Evolutionary conservation across 768 basidiomycete species (phyloP).

Genomic region (Sarcomyxa edulis): DNA sequence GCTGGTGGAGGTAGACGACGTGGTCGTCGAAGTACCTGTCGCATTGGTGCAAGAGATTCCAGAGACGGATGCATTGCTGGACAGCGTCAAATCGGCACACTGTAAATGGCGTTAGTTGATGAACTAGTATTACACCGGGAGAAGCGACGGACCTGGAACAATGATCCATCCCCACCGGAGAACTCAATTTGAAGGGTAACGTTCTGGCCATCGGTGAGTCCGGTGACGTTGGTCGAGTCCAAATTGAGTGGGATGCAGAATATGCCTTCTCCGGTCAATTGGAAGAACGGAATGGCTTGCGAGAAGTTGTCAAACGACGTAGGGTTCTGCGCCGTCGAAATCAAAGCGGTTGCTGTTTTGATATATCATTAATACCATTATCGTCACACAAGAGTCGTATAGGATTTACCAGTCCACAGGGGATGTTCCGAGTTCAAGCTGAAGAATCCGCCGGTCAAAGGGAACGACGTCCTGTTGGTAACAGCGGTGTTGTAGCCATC

Average conservation of each 20-base stretch:
- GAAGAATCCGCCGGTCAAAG: conserved; percentile 57
- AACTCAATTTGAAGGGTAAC: conserved; percentile 70
- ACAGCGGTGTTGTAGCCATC: conserved; percentile 57
- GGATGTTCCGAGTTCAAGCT: conserved; percentile 63
- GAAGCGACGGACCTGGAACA: conserved; percentile 56
- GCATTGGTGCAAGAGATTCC: conserved; percentile 34
- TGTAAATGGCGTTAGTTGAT: conserved; percentile 19
- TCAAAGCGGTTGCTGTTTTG: conserved; percentile 40
- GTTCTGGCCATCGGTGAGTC: conserved; percentile 56
- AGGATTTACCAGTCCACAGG: conserved; percentile 47
- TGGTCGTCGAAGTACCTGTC: conserved; percentile 16
- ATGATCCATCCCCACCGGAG: conserved; percentile 63
- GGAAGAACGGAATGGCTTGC: conserved; percentile 41
- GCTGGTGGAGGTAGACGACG: conserved; percentile 9
- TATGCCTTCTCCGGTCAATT: conserved; percentile 48
- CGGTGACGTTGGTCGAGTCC: conserved; percentile 39
- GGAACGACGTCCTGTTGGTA: conserved; percentile 63
- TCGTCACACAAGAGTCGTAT: conserved; percentile 2
- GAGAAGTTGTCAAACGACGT: conserved; percentile 63
- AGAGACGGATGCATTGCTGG: conserved; percentile 44
- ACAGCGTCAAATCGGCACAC: conserved; percentile 79
- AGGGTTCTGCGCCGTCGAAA: conserved; percentile 54
- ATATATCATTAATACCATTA: background rate
- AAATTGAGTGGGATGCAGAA: conserved; percentile 70
- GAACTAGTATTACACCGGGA: background rate